A percentile compares a stretch with the other conserved stretches of the same genome.
Conservation (phyloP, 169 alveolate genomes). For the Plasmodium chabaudi region DNA sequence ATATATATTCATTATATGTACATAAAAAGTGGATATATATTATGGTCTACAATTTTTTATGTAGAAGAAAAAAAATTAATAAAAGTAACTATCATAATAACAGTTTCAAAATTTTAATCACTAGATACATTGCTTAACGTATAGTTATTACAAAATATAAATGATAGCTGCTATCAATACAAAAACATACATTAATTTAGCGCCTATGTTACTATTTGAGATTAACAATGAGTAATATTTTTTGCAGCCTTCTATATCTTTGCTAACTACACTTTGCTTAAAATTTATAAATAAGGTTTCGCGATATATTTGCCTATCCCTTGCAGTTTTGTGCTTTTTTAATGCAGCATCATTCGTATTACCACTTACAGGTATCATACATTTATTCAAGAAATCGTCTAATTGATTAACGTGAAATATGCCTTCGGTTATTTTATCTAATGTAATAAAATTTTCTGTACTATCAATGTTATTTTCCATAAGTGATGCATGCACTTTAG, state of each 20-base stretch:
- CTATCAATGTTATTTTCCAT: slow-evolving; percentile 13
- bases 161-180: slow-evolving; percentile 9
- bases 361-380: background rate
- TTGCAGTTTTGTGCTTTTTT: background rate
- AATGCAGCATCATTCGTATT: background rate
- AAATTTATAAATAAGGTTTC: background rate
- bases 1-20: too few relatives aligned
- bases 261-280: slow-evolving; percentile 26
- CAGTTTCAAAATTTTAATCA: background rate
- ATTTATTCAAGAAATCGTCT: slow-evolving; percentile 22
- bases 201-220: background rate
- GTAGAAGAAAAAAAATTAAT: too few relatives aligned
- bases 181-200: slow-evolving; percentile 22
- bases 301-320: background rate
- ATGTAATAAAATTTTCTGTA: slow-evolving; percentile 21
- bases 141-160: slow-evolving; percentile 7
- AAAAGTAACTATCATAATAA: too few relatives aligned
- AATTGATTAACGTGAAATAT: slow-evolving; percentile 14
- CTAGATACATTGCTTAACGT: background rate
- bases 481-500: background rate
- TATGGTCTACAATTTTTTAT: too few relatives aligned
- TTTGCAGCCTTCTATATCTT: slow-evolving; percentile 40
- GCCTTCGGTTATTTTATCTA: slow-evolving; percentile 9
- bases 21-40: too few relatives aligned
- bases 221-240: background rate